Evolutionary conservation across 2,329 filamentous ascomycete species (phyloP).

Genomic region (Plenodomus biglobosus): DNA sequence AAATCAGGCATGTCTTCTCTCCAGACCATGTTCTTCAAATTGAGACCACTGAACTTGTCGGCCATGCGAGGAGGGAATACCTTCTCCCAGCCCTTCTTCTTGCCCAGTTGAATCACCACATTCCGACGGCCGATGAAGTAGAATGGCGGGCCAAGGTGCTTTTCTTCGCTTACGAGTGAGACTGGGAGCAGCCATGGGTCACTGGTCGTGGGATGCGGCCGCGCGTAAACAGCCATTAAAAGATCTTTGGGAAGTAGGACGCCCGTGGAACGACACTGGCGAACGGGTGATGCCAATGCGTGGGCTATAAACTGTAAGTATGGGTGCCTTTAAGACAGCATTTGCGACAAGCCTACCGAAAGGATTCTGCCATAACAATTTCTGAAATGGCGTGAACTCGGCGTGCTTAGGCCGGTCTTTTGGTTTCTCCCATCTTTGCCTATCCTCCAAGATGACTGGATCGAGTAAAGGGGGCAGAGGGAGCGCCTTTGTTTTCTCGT

Average conservation of each 20-base stretch:
- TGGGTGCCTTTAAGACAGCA: not conserved
- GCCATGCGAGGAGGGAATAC: slow-evolving; percentile 27
- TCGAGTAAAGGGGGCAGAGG: slow-evolving; percentile 55
- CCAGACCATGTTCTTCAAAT: slow-evolving; percentile 47
- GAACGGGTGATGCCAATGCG: slow-evolving; percentile 62
- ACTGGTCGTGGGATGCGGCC: slow-evolving; percentile 57
- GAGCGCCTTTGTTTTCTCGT: slow-evolving; percentile 39
- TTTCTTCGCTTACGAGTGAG: slow-evolving; percentile 25
- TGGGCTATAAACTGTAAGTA: slow-evolving; percentile 51
- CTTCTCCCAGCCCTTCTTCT: slow-evolving; percentile 26
- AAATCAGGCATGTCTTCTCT: slow-evolving; percentile 52
- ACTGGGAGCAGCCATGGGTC: slow-evolving; percentile 60
- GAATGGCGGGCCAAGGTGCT: slow-evolving; percentile 27
- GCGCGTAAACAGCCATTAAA: slow-evolving; percentile 62
- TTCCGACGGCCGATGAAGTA: slow-evolving; percentile 23
- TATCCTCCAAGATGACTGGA: slow-evolving; percentile 42
- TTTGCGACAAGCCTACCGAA: slow-evolving; percentile 55
- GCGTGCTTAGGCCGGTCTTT: slow-evolving; percentile 47
- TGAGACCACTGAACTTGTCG: slow-evolving; percentile 40
- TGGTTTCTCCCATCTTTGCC: slow-evolving; percentile 43
- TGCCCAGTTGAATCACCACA: slow-evolving; percentile 19
- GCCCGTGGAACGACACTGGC: slow-evolving; percentile 57
- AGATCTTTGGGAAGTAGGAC: slow-evolving; percentile 61
- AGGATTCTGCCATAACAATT: slow-evolving; percentile 61
- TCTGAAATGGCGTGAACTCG: slow-evolving; percentile 56